Percentiles rank a stretch among this genome's conserved stretches.
These are phyloP conservation scores for Passiflora organensis DNA, from an alignment of 345 rosid species.

Conservation along the genomic window DNA sequence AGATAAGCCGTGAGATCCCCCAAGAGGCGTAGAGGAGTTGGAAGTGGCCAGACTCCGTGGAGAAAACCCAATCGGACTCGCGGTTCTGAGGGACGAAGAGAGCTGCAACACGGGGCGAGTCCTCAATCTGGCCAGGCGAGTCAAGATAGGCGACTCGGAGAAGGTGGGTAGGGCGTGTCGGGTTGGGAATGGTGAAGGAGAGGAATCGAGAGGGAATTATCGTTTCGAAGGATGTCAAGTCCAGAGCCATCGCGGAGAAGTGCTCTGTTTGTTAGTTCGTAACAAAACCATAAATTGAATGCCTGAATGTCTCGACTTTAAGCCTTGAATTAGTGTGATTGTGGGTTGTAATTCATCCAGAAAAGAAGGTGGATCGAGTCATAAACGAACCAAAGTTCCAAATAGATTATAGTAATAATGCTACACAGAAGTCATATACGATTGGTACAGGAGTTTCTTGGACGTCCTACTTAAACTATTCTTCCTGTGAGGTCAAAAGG, in stretches of 20 bases:
- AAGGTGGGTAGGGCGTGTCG: slow-evolving; percentile 20
- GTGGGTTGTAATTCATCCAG: no score
- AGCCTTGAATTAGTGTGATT: no score
- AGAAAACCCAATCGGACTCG: slow-evolving; percentile 79
- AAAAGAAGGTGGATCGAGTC: no score
- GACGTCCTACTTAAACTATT: no score
- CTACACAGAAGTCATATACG: no score
- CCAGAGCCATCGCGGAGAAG: slow-evolving; percentile 50
- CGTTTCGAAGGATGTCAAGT: slow-evolving; percentile 42
- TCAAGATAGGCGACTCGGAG: slow-evolving; percentile 80
- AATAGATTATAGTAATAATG: no score
- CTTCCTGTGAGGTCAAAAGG: no score
- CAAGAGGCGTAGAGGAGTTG: slow-evolving; percentile 64
- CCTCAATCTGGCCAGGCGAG: slow-evolving; percentile 38
- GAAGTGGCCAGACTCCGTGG: slow-evolving; percentile 82
- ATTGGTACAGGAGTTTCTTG: no score
- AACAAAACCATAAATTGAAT: no score
- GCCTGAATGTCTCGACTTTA: no score
- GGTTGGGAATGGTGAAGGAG: slow-evolving; percentile 55
- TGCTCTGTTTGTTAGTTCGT: no score
- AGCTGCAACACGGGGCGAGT: slow-evolving; percentile 48
- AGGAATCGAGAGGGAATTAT: slow-evolving; percentile 60
- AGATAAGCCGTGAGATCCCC: slow-evolving; percentile 51
- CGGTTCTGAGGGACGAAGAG: slow-evolving; percentile 62
- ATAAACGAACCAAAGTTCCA: no score